Base-by-base conservation (phyloP, 169 alveolate genomes). In the Cryptosporidium viatorum region DNA sequence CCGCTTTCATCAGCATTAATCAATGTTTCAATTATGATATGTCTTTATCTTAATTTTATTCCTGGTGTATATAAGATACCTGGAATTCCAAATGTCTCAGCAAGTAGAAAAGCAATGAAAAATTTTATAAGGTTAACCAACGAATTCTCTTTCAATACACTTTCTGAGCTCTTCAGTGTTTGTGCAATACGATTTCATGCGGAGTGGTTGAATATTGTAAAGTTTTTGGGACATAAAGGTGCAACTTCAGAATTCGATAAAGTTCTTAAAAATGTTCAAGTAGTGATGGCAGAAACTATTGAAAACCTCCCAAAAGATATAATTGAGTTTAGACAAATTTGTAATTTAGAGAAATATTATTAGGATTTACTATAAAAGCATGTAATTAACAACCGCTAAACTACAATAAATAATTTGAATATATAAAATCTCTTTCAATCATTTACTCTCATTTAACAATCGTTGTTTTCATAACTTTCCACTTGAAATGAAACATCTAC, bases 121-220 rank as follows among this genome's bases (percentile, higher is more conserved):
- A 80, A 80, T 80, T 80, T 80, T 23, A 62, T 65, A 10, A 59
- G 41, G 37, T 26, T 80, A 41, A 45, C 58, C 51, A 45, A 59
- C n/a, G 89, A 80, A 43, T 80, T 59, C n/a, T 65, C 89, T n/a
- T 23, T 41, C 21, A 62, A 50, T 37, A 58, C 75, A n/a, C 18
- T 80, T 21, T 39, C 89, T 18, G 89, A 80, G 31, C 48, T 80
- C n/a, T 80, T 80, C 26, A 48, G 89, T 80, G 89, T 80, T 6
- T 80, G 89, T 41, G 89, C 89, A 26, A 80, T 80, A 43, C 62
- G 89, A 65, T 62, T 80, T 59, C 89, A 80, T 65, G 35, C 74
- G 8, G 89, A 80, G 41, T 80, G 89, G 89, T 4, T 62, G 48
- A 67, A 62, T 10, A 80, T 80, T 35, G 75, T 80, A n/a, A 80